Base-by-base conservation (phyloP, 208 protist genomes). In the Porcisia deanei region DNA sequence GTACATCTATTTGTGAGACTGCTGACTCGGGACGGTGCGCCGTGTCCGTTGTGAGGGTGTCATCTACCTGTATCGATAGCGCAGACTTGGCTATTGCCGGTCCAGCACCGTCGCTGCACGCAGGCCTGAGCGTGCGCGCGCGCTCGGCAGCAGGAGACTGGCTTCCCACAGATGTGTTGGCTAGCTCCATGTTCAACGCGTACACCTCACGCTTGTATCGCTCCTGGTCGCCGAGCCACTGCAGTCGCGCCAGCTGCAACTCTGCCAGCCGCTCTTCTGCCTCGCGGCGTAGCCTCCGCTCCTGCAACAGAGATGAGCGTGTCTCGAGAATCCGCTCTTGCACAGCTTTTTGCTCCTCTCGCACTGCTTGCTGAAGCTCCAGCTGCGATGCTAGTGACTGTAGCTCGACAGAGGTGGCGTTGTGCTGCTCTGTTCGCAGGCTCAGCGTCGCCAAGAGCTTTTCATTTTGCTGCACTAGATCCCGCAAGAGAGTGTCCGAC, bases 151-250 rank as follows among this genome's bases (percentile, higher is more conserved):
- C n/a, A 9, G 66, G 66, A 18, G 47, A 30, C 49, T 4, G 6
- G 30, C 66, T 10, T n/a, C 25, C 47, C 18, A 65, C 34, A 30
- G 65, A 55, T 14, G 25, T 63, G 73, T 75, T 66, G 30, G 67
- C 78, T 39, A 77, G 61, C 60, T 82, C 78, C 78, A 82, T 77
- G 60, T 82, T 77, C 43, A 82, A 41, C 58, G 53, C 66, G 73
- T 78, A 82, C 58, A 82, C 78, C 78, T 82, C 78, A 43, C 78
- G n/a, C 59, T 68, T 59, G 47, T 71, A 65, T 1, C 58, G 30
- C 67, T 77, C 67, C 43, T 49, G 66, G 30, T 63, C 65, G 2
- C 52, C 65, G 6, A 60, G 30, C 67, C 57, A 74, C 53, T 68
- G 65, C 10, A 82, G 60, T 34, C 71, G 78, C 67, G 54, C 37